Percentiles rank a stretch among this genome's conserved stretches.
Evolutionary conservation across 148 eudicot genomes (phyloP).

Genomic region (Diospyros lotus): DNA sequence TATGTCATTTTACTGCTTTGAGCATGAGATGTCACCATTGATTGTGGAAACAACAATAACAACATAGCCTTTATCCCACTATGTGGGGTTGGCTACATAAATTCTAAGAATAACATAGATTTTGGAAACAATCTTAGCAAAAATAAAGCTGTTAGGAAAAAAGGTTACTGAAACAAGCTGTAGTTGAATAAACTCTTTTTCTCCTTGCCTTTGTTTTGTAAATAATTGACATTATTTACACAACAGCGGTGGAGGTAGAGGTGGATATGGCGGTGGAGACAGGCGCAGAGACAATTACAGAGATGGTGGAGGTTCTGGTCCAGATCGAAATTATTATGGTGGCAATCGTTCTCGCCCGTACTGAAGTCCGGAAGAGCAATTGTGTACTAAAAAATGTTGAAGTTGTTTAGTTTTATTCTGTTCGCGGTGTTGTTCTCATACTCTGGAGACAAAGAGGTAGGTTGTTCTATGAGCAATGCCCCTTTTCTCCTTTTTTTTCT

Average conservation of each 20-base stretch:
- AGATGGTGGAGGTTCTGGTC: conserved; percentile 70
- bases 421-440: conserved; percentile 49
- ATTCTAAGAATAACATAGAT: no score
- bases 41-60: not conserved
- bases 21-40: no score
- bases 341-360: conserved; percentile 91
- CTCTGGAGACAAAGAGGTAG: conserved; percentile 79
- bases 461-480: conserved; percentile 64
- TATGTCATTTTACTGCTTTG: no score
- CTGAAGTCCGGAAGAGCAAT: conserved; percentile 33
- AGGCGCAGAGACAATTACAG: conserved; percentile 59
- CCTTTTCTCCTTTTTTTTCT: conserved; percentile 38
- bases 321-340: conserved; percentile 66
- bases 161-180: no score
- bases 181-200: not conserved
- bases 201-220: not conserved
- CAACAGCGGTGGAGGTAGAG: conserved; percentile 56
- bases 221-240: not conserved
- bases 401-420: conserved; percentile 41
- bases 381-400: conserved; percentile 46
- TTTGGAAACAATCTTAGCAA: not conserved
- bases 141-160: no score
- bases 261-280: conserved; percentile 56
- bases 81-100: no score
- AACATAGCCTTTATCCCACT: not conserved